Evolutionary conservation across 225 moss, liverwort and hornwort genomes (phyloP).

Genomic region (Climacium dendroides): DNA sequence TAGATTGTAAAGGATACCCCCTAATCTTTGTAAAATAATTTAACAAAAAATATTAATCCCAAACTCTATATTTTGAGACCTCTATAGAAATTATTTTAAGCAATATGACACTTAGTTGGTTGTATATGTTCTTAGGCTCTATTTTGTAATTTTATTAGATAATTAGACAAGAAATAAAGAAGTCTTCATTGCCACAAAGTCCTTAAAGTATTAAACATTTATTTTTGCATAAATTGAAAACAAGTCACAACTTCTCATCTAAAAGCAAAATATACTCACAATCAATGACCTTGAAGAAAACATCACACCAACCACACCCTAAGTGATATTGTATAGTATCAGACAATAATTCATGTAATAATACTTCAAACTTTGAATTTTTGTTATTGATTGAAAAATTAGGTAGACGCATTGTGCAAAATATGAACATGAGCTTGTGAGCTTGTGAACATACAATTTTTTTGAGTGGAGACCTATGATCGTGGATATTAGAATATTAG

Average conservation of each 20-base stretch:
- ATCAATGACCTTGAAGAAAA: fast-evolving
- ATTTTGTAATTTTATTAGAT: too few species aligned
- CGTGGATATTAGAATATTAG: too few species aligned
- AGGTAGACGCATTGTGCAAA: fast-evolving
- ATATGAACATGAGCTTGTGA: too few species aligned
- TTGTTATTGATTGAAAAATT: background rate
- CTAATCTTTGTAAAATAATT: background rate
- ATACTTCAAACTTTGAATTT: background rate
- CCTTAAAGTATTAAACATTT: background rate
- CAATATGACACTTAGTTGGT: too few species aligned
- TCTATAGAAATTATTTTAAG: fast-evolving
- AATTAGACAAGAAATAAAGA: background rate
- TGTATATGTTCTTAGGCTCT: too few species aligned
- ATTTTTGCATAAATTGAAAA: background rate
- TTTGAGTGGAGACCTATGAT: too few species aligned
- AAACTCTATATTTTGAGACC: background rate
- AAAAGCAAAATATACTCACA: fast-evolving
- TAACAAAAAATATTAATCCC: background rate
- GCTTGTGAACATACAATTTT: too few species aligned
- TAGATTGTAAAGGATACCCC: fast-evolving
- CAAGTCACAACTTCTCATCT: fast-evolving
- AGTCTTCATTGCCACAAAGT: background rate
- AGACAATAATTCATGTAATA: background rate
- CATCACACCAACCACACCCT: fast-evolving
- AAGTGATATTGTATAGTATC: background rate